These are phyloP conservation scores for Pythium phragmitis DNA, from an alignment of 352 stramenopile species.

Conservation along the genomic window DNA sequence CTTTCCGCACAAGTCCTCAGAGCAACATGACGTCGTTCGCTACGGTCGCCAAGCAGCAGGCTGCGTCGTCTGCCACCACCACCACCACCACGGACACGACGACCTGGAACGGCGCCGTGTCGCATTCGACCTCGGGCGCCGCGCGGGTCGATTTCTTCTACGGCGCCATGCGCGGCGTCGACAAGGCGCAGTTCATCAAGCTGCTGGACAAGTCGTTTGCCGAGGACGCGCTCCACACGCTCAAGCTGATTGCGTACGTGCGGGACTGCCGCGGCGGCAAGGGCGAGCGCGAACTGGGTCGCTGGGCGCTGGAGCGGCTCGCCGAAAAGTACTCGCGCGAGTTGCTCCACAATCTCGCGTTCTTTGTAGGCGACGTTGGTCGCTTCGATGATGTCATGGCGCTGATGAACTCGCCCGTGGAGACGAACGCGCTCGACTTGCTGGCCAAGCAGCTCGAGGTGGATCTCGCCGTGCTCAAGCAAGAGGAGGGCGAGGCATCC, in stretches of 20 bases:
- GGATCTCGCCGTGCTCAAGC: constrained; percentile 32
- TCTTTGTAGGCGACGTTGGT: constrained; percentile 43
- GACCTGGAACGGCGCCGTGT: constrained; percentile 45
- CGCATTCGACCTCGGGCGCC: constrained; percentile 33
- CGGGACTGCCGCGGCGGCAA: constrained; percentile 51
- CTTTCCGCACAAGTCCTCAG: background rate
- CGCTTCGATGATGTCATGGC: constrained; percentile 49
- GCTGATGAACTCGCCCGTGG: constrained; percentile 40
- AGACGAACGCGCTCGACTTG: constrained; percentile 42
- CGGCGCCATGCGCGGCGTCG: constrained; percentile 30
- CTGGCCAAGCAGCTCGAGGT: constrained; percentile 33
- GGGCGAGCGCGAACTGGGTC: constrained; percentile 42
- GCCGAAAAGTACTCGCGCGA: constrained; percentile 31
- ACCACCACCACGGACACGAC: constrained; percentile 15
- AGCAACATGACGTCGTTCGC: constrained; percentile 26
- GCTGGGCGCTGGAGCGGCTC: constrained; percentile 39
- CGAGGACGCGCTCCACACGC: constrained; percentile 49
- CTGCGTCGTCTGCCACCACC: background rate
- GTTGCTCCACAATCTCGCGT: constrained; percentile 46
- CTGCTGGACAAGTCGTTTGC: constrained; percentile 40
- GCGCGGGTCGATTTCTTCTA: constrained; percentile 53
- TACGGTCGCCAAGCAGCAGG: constrained; percentile 28
- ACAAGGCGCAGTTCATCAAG: constrained; percentile 28
- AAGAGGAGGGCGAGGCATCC: background rate
- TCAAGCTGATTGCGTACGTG: constrained; percentile 55